These are phyloP conservation scores for Holtermannia corniformis DNA, from an alignment of 768 basidiomycete genomes.

Conservation along the genomic window DNA sequence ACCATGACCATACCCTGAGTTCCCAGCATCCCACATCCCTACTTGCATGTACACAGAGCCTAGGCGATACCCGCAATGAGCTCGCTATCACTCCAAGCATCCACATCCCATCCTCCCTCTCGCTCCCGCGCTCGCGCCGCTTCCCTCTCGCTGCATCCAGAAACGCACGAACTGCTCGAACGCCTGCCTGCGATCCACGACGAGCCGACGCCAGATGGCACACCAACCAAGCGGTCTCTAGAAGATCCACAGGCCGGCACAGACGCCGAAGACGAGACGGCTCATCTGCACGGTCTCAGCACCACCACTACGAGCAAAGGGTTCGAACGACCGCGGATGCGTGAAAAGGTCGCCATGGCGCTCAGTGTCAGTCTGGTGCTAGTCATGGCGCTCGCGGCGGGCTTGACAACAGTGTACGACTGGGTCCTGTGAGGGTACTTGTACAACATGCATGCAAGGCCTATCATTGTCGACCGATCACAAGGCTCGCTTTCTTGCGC, in stretches of 20 bases:
- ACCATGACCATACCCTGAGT: no score
- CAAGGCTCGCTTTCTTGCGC: not conserved
- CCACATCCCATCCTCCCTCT: no score
- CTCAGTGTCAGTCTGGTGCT: conserved; percentile 16
- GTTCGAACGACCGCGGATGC: conserved; percentile 22
- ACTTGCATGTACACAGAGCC: no score
- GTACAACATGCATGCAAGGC: not conserved
- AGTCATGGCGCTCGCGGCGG: conserved; percentile 24
- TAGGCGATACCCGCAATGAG: no score
- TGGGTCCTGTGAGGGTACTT: conserved; percentile 23
- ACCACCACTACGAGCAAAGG: no score
- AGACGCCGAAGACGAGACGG: no score
- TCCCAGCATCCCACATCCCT: no score
- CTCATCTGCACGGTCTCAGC: no score
- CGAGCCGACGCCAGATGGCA: not conserved
- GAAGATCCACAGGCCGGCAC: no score
- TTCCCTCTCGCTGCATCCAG: conserved; percentile 10
- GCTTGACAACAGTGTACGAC: conserved; percentile 34
- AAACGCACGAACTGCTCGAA: not conserved
- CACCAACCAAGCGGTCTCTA: not conserved
- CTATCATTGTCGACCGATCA: not conserved
- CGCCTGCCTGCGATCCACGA: not conserved
- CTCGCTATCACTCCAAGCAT: no score
- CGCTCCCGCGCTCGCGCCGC: not conserved
- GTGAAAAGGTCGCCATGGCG: conserved; percentile 21